Base-by-base conservation (phyloP, 352 stramenopile genomes). In the Phytophthora pluvialis region DNA sequence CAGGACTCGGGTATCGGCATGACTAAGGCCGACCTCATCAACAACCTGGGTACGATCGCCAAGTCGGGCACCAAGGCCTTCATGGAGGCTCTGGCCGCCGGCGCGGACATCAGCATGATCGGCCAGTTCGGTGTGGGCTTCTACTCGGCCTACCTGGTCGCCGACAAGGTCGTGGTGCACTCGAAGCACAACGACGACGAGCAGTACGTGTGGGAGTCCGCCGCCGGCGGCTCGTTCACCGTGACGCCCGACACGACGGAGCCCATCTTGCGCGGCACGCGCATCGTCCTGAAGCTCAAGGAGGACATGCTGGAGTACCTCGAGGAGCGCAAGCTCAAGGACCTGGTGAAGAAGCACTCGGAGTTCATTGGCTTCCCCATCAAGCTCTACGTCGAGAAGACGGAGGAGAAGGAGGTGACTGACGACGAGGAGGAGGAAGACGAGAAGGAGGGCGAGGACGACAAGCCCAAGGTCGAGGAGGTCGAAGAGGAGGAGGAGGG, bases 281-380 rank as follows among this genome's bases (percentile, higher is more conserved):
- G 95, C 73, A 99, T 99, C 67, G 92, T 99, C 52, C 79, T 99
- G 25, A 95, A 98, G 78, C 73, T 99, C 29, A 99, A 99, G 97
- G 97, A 99, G 76, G 97, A 99, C 82, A 99, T 99, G 97, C 89
- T 95, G 6, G 97, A 99, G 78, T 99, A 99, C 88, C 77, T 99
- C 1, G 97, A 99, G 79, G 97, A 99, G 81, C 92, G 93, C 75
- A 97, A 98, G 72, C 81, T 99, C 55, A 99, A 99, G 82, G 97
- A 99, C 78, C 81, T 99, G 33, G 97, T 99, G 46, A 99, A 99
- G 94, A 99, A 99, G 86, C 97, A 99, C 86, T 99, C 94, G 7
- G 98, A 99, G 83, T 99, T 99, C 86, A 99, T 99, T 88, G 94
- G 96, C 49, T 99, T 99, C 95, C 97, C 97, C 32, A 99, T 99